These are phyloP conservation scores for Phytophthora ramorum DNA, from an alignment of 352 stramenopile species.

Conservation along the genomic window DNA sequence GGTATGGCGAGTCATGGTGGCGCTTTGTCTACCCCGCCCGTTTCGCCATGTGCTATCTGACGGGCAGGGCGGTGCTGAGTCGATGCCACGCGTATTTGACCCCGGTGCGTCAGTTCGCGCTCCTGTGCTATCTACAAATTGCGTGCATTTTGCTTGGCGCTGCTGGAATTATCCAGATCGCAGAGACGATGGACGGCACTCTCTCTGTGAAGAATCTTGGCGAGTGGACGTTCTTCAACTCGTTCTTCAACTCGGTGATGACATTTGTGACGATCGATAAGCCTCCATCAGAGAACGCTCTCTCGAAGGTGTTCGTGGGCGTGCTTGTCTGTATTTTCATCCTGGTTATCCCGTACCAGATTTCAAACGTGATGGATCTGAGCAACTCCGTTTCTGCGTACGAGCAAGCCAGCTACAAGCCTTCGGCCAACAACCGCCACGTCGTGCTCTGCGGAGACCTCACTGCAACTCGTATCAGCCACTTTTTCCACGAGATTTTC, in stretches of 20 bases:
- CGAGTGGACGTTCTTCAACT: slow-evolving; percentile 91
- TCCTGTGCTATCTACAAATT: slow-evolving; percentile 87
- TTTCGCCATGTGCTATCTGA: slow-evolving; percentile 86
- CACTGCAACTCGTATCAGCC: slow-evolving; percentile 78
- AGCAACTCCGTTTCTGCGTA: slow-evolving; percentile 78
- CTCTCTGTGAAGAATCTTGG: slow-evolving; percentile 61
- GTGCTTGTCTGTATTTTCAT: slow-evolving; percentile 87
- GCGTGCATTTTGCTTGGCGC: slow-evolving; percentile 77
- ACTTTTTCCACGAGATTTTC: slow-evolving; percentile 90
- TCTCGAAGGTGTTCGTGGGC: slow-evolving; percentile 84
- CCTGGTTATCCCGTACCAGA: slow-evolving; percentile 86
- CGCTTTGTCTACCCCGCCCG: slow-evolving; percentile 86
- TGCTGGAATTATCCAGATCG: slow-evolving; percentile 86
- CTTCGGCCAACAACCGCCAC: slow-evolving; percentile 62
- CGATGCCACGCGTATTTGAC: slow-evolving; percentile 83
- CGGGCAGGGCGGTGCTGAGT: slow-evolving; percentile 74
- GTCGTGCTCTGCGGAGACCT: slow-evolving; percentile 88
- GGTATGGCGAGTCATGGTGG: slow-evolving; percentile 79
- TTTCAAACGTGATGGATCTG: slow-evolving; percentile 84
- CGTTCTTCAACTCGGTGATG: slow-evolving; percentile 90
- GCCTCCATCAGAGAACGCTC: slow-evolving; percentile 79
- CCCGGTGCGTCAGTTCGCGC: slow-evolving; percentile 81
- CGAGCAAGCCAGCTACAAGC: slow-evolving; percentile 78
- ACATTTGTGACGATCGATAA: slow-evolving; percentile 90
- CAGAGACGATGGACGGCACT: slow-evolving; percentile 75